Base-by-base conservation (phyloP, 352 stramenopile genomes). In the Phytopythium delawarense region DNA sequence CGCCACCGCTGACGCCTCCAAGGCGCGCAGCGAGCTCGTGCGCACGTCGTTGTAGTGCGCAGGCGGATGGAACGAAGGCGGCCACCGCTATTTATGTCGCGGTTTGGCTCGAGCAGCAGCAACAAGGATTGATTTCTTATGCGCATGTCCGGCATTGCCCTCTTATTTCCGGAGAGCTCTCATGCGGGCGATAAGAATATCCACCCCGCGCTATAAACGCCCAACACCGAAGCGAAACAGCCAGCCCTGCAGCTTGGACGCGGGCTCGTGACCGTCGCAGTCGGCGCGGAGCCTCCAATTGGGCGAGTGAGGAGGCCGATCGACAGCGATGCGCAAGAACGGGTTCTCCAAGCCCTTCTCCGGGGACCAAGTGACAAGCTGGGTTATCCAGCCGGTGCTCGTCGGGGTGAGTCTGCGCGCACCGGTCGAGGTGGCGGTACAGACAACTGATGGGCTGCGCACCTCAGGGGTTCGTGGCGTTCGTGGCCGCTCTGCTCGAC, bases 291-390 rank as follows among this genome's bases (percentile, higher is more conserved):
- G 45, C 45, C 3, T 49, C 4, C 42, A 49, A 15, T 23, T 25
- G 16, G 18, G 23, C 42, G 42, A 25, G 18, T 49, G 13, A 13
- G 42, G n/a, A 12, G 42, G 1, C 18, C 5, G 42, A 8, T 3
- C 42, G 42, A 49, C 35, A 7, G 32, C 4, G 21, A 84, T 81
- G 79, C 81, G 78, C 53, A 71, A 70, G 23, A 92, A 87, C 64
- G 87, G 87, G 30, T 91, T 94, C 57, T 64, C 93, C 48, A 78
- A 78, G 54, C 87, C 87, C n/a, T 89, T 92, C 63, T 95, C 86
- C 9, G 69, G 76, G 28, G 87, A 89, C 58, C 82, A 89, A 64
- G 72, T 88, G 25, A 83, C 72, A 9, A 93, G 86, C 60, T 96
- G 84, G 86, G 51, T 90, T 32, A 65, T 91, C 34, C 81, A 96